Percentiles rank a stretch among this genome's conserved stretches.
Conservation (phyloP, 805 yeast genomes). For the Candida rishiriensis region DNA sequence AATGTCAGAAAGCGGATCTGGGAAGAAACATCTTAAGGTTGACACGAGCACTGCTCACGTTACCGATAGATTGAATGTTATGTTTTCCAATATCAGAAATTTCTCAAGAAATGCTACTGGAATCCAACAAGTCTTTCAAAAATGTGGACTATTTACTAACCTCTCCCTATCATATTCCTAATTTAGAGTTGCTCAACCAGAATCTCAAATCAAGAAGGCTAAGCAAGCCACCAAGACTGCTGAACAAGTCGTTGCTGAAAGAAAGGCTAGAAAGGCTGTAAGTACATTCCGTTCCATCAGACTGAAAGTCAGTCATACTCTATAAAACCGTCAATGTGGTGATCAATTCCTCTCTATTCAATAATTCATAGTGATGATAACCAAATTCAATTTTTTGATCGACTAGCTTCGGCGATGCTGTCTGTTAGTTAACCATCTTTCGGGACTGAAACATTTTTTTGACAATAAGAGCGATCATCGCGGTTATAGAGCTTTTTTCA, state of each 20-base stretch:
- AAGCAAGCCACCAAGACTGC: conserved; percentile 74
- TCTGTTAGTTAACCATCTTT: conserved; percentile 78
- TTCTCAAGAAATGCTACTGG: not conserved
- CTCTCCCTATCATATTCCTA: conserved; percentile 7
- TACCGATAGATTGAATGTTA: not conserved
- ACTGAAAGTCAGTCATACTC: no score
- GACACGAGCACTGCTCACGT: no score
- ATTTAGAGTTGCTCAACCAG: conserved; percentile 59
- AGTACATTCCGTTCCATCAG: conserved; percentile 34
- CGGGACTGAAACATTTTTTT: conserved; percentile 58
- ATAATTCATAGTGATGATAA: conserved; percentile 37
- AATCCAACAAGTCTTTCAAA: no score
- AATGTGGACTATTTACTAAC: not conserved
- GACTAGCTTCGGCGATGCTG: conserved; percentile 74
- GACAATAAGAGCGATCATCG: conserved; percentile 1
- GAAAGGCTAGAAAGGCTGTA: conserved; percentile 75
- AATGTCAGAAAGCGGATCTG: conserved; percentile 13
- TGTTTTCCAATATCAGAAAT: conserved; percentile 4
- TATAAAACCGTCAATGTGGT: conserved; percentile 38
- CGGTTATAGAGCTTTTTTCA: conserved; percentile 1
- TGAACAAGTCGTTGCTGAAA: conserved; percentile 76
- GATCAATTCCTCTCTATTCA: conserved; percentile 19
- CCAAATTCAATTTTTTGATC: conserved; percentile 32
- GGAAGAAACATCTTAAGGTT: conserved; percentile 3
- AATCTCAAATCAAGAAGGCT: conserved; percentile 78